Percentiles rank a stretch among this genome's conserved stretches.
Conservation (phyloP, 495 filamentous ascomycete species). For the Tuber borchii region DNA sequence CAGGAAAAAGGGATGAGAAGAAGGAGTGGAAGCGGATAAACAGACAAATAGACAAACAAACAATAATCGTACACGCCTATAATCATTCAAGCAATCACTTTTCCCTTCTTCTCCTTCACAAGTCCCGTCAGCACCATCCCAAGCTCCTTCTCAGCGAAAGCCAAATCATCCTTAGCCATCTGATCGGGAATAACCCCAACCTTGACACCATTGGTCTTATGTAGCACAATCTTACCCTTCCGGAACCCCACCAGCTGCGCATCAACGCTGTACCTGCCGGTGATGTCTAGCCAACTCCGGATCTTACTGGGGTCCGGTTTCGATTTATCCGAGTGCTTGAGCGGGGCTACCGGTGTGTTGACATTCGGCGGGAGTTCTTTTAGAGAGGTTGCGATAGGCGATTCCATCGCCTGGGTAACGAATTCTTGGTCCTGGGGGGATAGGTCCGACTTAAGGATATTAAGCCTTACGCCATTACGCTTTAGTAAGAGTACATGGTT, state of each 20-base stretch:
- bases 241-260: conserved; percentile 8
- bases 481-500: neutral
- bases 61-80: neutral
- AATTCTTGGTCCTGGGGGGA: neutral
- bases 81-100: neutral
- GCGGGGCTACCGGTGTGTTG: neutral
- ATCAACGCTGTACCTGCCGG: neutral
- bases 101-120: neutral
- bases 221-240: conserved; percentile 6
- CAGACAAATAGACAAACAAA: neutral
- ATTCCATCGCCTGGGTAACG: neutral
- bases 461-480: neutral
- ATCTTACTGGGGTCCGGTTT: neutral
- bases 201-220: conserved; percentile 10
- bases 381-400: neutral
- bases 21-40: neutral
- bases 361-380: neutral
- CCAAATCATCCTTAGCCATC: conserved; percentile 12
- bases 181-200: conserved; percentile 7
- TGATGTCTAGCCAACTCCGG: neutral
- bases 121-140: conserved; percentile 4
- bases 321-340: neutral
- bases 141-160: conserved; percentile 7
- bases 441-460: neutral
- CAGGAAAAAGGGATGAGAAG: neutral